Conservation (phyloP, 352 stramenopile species). For the Phytophthora vignae region DNA sequence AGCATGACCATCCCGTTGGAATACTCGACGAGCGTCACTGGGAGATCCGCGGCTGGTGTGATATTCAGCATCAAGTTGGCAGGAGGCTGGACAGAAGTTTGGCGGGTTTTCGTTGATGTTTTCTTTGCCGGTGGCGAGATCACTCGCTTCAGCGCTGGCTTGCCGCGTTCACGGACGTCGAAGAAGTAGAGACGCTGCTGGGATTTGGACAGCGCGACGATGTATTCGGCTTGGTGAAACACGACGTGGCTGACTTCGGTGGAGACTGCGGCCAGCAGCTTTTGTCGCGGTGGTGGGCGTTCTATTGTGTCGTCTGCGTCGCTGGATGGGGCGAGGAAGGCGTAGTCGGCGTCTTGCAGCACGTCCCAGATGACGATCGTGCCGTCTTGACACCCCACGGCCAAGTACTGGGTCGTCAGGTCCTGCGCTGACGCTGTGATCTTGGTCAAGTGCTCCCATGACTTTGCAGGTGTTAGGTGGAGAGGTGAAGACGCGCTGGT, state of each 20-base stretch:
- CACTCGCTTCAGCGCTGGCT: conserved; percentile 40
- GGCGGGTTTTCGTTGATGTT: conserved; percentile 9
- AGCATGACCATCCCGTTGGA: conserved; percentile 58
- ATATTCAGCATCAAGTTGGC: conserved; percentile 31
- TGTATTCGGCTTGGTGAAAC: conserved; percentile 30
- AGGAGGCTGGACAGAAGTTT: conserved; percentile 6
- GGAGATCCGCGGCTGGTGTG: conserved; percentile 38
- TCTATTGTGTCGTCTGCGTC: neutral
- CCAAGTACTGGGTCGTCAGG: conserved; percentile 57
- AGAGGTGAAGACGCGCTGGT: neutral
- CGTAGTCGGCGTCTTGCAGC: conserved; percentile 52
- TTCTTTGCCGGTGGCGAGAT: conserved; percentile 30
- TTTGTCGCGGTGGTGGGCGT: neutral
- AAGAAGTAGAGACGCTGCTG: conserved; percentile 58
- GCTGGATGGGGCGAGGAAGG: conserved; percentile 29
- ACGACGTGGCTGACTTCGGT: conserved; percentile 18
- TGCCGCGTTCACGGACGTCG: conserved; percentile 38
- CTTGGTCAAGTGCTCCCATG: conserved; percentile 48
- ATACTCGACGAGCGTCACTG: conserved; percentile 49
- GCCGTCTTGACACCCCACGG: conserved; percentile 54
- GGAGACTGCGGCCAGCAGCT: neutral
- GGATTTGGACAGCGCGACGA: conserved; percentile 46
- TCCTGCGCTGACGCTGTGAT: conserved; percentile 53
- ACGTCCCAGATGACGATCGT: conserved; percentile 62
- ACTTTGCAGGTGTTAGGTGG: conserved; percentile 16